These are phyloP conservation scores for Puccinia hordei DNA, from an alignment of 1,284 basidiomycete genomes.

Conservation along the genomic window DNA sequence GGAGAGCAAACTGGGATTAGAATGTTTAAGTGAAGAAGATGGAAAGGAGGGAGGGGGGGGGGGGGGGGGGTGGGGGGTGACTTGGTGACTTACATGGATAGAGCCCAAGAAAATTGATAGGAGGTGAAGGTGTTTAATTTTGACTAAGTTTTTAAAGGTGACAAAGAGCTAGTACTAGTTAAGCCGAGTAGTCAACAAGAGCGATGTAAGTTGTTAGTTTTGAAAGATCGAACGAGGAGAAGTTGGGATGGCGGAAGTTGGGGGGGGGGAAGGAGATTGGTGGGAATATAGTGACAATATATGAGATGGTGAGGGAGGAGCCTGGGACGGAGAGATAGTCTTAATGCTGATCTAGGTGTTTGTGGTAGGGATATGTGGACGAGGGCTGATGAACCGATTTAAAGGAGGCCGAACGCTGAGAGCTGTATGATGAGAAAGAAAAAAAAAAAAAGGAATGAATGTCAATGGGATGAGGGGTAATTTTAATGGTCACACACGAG, in stretches of 20 bases:
- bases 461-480: too few relatives aligned
- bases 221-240: background rate
- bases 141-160: background rate
- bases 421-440: background rate
- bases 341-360: background rate
- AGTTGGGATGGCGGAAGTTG: background rate
- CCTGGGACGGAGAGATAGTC: background rate
- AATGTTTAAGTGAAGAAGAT: background rate
- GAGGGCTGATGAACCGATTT: background rate
- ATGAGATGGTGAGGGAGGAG: background rate
- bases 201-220: slow-evolving; percentile 1
- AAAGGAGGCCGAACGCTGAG: background rate
- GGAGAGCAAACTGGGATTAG: background rate
- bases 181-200: background rate
- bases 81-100: background rate
- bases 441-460: too few relatives aligned
- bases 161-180: background rate
- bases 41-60: background rate
- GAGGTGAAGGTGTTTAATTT: background rate
- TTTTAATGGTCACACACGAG: too few relatives aligned
- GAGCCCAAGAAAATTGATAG: slow-evolving; percentile 6
- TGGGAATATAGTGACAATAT: slow-evolving; percentile 21
- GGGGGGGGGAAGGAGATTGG: background rate
- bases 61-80: too few relatives aligned
- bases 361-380: background rate